These are phyloP conservation scores for Starmera pachycereana DNA, from an alignment of 805 yeast genomes.

Conservation along the genomic window DNA sequence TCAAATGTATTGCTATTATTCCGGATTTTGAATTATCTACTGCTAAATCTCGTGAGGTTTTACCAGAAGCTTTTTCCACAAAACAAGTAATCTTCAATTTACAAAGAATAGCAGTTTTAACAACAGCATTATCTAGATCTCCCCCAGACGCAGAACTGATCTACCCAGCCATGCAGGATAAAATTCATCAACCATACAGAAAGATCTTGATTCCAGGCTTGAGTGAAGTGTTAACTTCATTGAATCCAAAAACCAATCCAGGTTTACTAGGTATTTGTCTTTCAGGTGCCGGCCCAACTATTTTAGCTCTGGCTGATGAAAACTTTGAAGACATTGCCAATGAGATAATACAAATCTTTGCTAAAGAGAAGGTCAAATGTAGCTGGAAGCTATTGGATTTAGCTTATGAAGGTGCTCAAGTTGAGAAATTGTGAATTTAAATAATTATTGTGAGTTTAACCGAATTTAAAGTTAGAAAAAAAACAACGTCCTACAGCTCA, in stretches of 20 bases:
- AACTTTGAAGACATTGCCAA: constrained; percentile 77
- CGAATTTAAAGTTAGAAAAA: too few species aligned
- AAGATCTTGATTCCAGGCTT: constrained; percentile 87
- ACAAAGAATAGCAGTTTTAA: constrained; percentile 86
- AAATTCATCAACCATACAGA: constrained; percentile 95
- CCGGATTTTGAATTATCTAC: constrained; percentile 95
- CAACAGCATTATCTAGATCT: constrained; percentile 80
- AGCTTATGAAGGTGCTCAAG: constrained; percentile 81
- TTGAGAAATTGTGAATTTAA: constrained; percentile 22
- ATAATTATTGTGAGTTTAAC: background rate
- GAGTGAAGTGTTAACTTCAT: constrained; percentile 62
- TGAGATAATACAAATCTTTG: constrained; percentile 62
- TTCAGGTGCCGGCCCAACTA: constrained; percentile 98
- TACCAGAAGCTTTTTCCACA: constrained; percentile 71
- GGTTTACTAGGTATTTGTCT: constrained; percentile 91
- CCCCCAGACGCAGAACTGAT: constrained; percentile 78
- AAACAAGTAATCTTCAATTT: constrained; percentile 84
- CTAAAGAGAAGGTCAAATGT: constrained; percentile 57
- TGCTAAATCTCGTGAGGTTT: constrained; percentile 80
- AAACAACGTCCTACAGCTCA: too few species aligned
- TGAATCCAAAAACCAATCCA: constrained; percentile 73
- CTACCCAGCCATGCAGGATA: constrained; percentile 94
- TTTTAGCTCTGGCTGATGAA: constrained; percentile 83
- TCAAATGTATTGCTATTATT: constrained; percentile 83
- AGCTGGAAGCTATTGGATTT: constrained; percentile 77